Evolutionary conservation across 768 basidiomycete species (phyloP).

Genomic region (Lactifluus hygrophoroides): DNA sequence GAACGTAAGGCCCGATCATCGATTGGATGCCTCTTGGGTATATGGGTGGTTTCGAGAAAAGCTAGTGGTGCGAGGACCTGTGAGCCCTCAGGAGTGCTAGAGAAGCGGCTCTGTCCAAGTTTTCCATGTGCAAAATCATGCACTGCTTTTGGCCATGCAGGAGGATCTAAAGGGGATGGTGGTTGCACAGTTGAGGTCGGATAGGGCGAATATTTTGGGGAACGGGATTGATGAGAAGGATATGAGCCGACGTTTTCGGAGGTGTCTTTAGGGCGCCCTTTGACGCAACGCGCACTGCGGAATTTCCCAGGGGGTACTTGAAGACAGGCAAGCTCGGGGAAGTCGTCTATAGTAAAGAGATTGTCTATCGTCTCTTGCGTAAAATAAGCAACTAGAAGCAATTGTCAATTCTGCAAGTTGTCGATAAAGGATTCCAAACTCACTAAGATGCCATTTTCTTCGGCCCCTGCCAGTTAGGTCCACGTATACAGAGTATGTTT

Average conservation of each 20-base stretch:
- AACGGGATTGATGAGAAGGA: conserved; percentile 10
- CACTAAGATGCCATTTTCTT: conserved; percentile 78
- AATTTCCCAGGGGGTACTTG: conserved; percentile 29
- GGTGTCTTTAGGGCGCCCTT: conserved; percentile 20
- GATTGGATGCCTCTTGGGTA: conserved; percentile 55
- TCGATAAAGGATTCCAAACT: conserved; percentile 22
- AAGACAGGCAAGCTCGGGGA: conserved; percentile 26
- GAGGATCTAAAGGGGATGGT: conserved; percentile 16
- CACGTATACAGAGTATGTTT: conserved; percentile 74
- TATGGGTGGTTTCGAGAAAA: conserved; percentile 52
- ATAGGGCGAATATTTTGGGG: conserved; percentile 15
- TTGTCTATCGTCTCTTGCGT: conserved; percentile 28
- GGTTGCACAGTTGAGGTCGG: conserved; percentile 8
- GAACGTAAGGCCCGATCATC: conserved; percentile 67
- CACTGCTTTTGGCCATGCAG: conserved; percentile 15
- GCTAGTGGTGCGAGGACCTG: conserved; percentile 49
- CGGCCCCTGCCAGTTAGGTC: conserved; percentile 49
- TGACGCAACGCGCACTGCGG: conserved; percentile 27
- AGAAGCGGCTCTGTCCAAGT: conserved; percentile 18
- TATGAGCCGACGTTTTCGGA: conserved; percentile 7
- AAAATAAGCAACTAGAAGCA: conserved; percentile 32
- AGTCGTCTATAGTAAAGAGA: conserved; percentile 27
- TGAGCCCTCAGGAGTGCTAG: conserved; percentile 12
- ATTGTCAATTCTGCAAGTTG: conserved; percentile 4
- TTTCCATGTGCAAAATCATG: conserved; percentile 14